Base-by-base conservation (phyloP, 768 basidiomycete species). In the Rhodotorula diobovata region DNA sequence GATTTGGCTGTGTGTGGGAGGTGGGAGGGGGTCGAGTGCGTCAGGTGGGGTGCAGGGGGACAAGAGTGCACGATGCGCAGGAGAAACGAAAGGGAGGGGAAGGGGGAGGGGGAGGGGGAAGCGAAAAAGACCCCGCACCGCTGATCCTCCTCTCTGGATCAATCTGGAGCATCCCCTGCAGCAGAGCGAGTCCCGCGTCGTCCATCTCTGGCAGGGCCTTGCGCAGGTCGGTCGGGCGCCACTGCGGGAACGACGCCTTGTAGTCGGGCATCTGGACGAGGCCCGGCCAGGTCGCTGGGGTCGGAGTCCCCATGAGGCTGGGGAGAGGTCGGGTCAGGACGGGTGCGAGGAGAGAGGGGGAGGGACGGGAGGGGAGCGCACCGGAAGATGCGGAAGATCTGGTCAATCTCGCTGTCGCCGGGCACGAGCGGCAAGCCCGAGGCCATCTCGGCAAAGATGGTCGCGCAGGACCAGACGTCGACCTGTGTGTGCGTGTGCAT, bases 341-440 rank as follows among this genome's bases (percentile, higher is more conserved):
- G 12, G 32, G 30, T 28, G 54, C 16, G 60, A 43, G 20, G 18
- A 14, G 7, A 25, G 37, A 32, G 35, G 9, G 11, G 28, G 34
- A n/a, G 5, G 8, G 16, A 37, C 7, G 21, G 46, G 46, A 6
- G 20, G 46, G 18, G 45, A 9, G 18, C 45, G 14, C 46, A 94
- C 96, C 91, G 87, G 85, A 98, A 99, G 78, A 98, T 99, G 82
- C 92, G 91, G 86, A 98, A 98, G 74, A 98, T 98, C 83, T 99
- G 95, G 82, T 99, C 96, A 79, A 98, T 99, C 83, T 99, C 96
- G 41, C 95, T 98, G 82, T 99, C 96, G 9, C 96, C 96, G 30
- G 96, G 95, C 84, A 98, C 97, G 45, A 76, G 66, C 4, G 69
- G 69, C 32, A 76, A 21, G 2, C 71, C 71, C 12, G 50, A 50